phyloP scores from a whole-genome alignment of 164 flowering plant species.

The Aristolochia fimbriata region DNA sequence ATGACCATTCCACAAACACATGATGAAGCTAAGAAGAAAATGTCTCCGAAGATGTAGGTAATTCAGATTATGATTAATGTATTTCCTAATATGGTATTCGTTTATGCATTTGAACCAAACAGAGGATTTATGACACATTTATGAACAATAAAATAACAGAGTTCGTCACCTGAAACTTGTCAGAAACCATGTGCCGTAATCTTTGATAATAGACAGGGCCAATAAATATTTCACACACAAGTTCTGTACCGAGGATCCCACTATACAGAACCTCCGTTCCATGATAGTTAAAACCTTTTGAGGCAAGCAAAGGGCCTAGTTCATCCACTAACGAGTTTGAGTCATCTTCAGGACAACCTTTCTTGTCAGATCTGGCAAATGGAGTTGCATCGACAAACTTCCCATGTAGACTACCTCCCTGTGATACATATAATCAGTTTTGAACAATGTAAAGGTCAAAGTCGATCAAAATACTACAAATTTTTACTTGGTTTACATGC shows the following conservation, averaged over 20 bases:
- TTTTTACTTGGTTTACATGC: no score
- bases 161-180: slow-evolving; percentile 67
- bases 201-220: slow-evolving; percentile 99
- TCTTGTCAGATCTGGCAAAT: slow-evolving; percentile 43
- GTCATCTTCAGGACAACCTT: slow-evolving; percentile 26
- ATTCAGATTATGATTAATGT: no score
- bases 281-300: slow-evolving; percentile 70
- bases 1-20: no score
- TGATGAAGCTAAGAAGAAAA: no score
- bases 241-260: slow-evolving; percentile 81
- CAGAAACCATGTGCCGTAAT: slow-evolving; percentile 95
- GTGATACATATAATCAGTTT: not conserved
- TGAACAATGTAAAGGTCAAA: no score
- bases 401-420: slow-evolving; percentile 85
- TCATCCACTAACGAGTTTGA: slow-evolving; percentile 71
- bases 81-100: no score
- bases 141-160: no score
- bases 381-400: slow-evolving; percentile 90
- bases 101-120: no score
- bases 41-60: no score
- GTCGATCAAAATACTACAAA: no score
- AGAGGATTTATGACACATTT: no score
- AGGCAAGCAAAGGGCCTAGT: slow-evolving; percentile 50
- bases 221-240: slow-evolving; percentile 82
- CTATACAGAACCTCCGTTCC: slow-evolving; percentile 82